Percentiles rank a stretch among this genome's conserved stretches.
Evolutionary conservation across 345 rosid species (phyloP).

Genomic region (Camelina hispida): DNA sequence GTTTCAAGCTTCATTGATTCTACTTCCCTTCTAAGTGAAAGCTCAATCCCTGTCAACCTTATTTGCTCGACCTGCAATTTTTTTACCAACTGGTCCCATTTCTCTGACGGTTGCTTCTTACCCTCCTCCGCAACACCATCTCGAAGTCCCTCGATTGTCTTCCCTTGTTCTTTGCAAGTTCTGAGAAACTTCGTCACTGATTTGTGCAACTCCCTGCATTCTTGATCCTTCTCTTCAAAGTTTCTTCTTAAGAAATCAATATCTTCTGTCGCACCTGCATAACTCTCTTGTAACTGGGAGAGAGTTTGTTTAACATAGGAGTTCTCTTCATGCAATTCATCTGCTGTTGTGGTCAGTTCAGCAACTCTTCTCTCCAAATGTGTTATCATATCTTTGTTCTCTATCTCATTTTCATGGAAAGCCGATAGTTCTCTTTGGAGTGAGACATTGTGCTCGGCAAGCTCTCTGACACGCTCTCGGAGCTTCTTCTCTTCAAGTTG

Average conservation of each 20-base stretch:
- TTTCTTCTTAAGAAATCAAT: slow-evolving; percentile 59
- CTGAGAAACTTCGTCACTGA: slow-evolving; percentile 68
- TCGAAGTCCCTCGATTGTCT: slow-evolving; percentile 80
- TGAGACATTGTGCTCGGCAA: slow-evolving; percentile 94
- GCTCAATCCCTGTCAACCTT: slow-evolving; percentile 84
- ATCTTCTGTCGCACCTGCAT: slow-evolving; percentile 57
- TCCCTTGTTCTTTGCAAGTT: slow-evolving; percentile 85
- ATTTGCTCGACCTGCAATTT: slow-evolving; percentile 79
- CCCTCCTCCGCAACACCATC: slow-evolving; percentile 55
- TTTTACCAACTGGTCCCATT: slow-evolving; percentile 52
- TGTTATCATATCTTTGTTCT: slow-evolving; percentile 59
- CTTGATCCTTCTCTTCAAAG: slow-evolving; percentile 85
- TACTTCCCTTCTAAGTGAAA: slow-evolving; percentile 74
- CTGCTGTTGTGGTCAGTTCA: slow-evolving; percentile 60
- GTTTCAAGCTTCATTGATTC: slow-evolving; percentile 68
- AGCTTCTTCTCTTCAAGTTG: slow-evolving; percentile 89
- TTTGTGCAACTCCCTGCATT: slow-evolving; percentile 88
- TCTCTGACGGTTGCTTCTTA: slow-evolving; percentile 54
- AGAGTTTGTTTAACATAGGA: slow-evolving; percentile 54
- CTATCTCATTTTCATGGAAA: slow-evolving; percentile 70
- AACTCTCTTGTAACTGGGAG: slow-evolving; percentile 63
- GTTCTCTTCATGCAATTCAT: slow-evolving; percentile 62
- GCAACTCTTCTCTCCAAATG: slow-evolving; percentile 64
- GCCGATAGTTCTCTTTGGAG: slow-evolving; percentile 85
- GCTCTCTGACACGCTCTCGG: slow-evolving; percentile 92